These are phyloP conservation scores for Malus hybrid DNA, from an alignment of 331 rosid species.

Conservation along the genomic window DNA sequence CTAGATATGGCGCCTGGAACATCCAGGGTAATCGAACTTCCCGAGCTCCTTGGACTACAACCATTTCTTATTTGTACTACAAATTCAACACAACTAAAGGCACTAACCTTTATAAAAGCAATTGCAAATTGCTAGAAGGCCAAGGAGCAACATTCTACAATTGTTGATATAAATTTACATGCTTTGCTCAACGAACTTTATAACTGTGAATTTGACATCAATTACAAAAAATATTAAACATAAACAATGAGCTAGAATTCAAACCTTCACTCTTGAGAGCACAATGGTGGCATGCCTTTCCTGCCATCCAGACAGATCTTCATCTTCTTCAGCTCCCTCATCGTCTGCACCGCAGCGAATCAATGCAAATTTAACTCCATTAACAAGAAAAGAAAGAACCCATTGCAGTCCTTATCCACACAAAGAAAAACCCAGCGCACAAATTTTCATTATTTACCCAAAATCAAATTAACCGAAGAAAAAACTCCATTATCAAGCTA, in stretches of 20 bases:
- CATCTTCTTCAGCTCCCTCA: constrained; percentile 15
- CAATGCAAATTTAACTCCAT: background rate
- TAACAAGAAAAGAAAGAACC: background rate
- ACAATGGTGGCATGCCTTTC: constrained; percentile 38
- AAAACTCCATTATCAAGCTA: background rate
- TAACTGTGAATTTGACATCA: background rate
- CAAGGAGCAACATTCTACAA: background rate
- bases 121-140: background rate
- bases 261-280: constrained; percentile 44
- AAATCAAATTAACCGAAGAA: background rate
- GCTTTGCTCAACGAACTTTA: background rate
- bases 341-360: constrained; percentile 17
- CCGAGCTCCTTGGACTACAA: background rate
- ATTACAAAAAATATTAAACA: background rate
- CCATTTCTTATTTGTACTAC: background rate
- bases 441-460: background rate
- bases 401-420: background rate
- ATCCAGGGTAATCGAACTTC: background rate
- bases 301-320: constrained; percentile 48
- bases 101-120: background rate
- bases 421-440: background rate
- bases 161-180: background rate
- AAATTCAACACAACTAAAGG: background rate
- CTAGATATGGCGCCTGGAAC: background rate
- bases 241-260: background rate